Conservation (phyloP, 768 basidiomycete genomes). For the Boletus tomentosulus region DNA sequence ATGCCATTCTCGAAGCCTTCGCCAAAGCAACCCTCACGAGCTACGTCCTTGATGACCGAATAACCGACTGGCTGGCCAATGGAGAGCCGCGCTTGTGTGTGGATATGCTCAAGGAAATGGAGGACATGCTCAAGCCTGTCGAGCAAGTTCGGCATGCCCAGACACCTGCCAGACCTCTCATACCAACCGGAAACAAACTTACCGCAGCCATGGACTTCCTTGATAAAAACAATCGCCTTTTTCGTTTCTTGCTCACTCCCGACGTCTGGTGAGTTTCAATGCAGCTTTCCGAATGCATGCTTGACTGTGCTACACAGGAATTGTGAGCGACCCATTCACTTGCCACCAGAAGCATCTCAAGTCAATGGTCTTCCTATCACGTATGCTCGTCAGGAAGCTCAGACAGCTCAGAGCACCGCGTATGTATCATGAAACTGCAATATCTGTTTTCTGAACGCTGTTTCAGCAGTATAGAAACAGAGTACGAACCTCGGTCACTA, state of each 20-base stretch:
- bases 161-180: background rate
- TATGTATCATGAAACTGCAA: background rate
- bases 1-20: background rate
- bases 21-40: background rate
- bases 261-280: background rate
- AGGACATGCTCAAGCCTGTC: background rate
- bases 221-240: background rate
- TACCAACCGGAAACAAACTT: background rate
- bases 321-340: background rate
- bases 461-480: background rate
- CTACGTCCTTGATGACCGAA: background rate
- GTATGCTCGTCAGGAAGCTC: background rate
- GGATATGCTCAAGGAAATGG: background rate
- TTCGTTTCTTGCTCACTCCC: background rate
- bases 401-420: background rate
- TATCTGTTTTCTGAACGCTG: background rate
- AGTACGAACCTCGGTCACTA: background rate
- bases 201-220: background rate
- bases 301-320: background rate
- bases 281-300: background rate
- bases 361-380: background rate
- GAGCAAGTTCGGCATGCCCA: background rate
- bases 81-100: background rate
- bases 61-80: background rate
- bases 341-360: background rate